Percentiles rank a stretch among this genome's conserved stretches.
Evolutionary conservation across 1,284 basidiomycete species (phyloP).

Genomic region (Cutaneotrichosporon mucoides): DNA sequence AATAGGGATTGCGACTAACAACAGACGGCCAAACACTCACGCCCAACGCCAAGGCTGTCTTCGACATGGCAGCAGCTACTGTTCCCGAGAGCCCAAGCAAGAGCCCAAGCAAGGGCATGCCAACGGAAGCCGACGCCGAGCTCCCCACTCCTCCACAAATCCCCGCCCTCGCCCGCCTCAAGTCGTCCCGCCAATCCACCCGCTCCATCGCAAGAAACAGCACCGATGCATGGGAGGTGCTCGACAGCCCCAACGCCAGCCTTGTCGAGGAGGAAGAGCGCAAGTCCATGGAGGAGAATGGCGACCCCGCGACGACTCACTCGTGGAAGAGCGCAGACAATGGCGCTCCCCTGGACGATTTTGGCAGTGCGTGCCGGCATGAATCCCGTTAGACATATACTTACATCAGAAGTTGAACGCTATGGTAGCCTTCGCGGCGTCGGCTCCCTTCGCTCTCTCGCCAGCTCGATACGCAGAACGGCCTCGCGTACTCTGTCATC

Average conservation of each 20-base stretch:
- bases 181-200: not conserved
- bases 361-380: slow-evolving; percentile 10
- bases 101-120: not conserved
- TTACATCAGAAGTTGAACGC: not conserved
- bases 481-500: slow-evolving; percentile 16
- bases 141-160: not conserved
- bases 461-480: slow-evolving; percentile 15
- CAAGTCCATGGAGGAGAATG: not conserved
- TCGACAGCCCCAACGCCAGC: slow-evolving; percentile 36
- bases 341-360: slow-evolving; percentile 34
- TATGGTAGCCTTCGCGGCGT: slow-evolving; percentile 3
- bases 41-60: slow-evolving; percentile 14
- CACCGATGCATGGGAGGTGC: slow-evolving; percentile 39
- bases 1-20: slow-evolving; percentile 2
- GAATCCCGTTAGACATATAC: not conserved
- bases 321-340: slow-evolving; percentile 45
- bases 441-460: slow-evolving; percentile 15
- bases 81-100: not conserved
- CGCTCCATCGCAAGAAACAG: not conserved
- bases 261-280: slow-evolving; percentile 14
- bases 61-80: slow-evolving; percentile 5
- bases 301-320: not conserved
- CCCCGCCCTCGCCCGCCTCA: not conserved
- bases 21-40: slow-evolving; percentile 15
- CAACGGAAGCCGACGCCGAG: not conserved